Conservation (phyloP, 108 stramenopile species). For the Parmales sp. region DNA sequence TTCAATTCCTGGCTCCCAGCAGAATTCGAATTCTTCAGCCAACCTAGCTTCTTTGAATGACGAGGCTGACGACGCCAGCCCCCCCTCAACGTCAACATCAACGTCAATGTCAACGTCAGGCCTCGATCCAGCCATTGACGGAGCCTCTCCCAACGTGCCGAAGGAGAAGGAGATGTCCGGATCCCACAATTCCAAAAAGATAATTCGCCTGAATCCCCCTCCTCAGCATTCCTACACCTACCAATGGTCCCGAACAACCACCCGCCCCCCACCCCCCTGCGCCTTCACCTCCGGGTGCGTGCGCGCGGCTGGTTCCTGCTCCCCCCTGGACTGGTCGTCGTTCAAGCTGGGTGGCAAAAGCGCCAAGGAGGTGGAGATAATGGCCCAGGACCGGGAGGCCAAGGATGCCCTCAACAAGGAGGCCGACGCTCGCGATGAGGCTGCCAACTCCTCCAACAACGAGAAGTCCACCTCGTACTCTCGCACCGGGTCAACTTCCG, state of each 20-base stretch:
- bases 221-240: constrained; percentile 70
- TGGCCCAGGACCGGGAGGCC: neutral
- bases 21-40: constrained; percentile 64
- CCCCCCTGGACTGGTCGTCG: constrained; percentile 76
- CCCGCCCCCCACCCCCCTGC: constrained; percentile 60
- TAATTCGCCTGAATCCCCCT: constrained; percentile 42
- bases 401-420: neutral
- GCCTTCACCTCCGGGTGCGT: constrained; percentile 52
- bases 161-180: neutral
- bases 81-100: no score
- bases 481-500: no score
- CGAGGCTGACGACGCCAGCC: no score
- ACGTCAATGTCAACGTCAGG: neutral
- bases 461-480: no score
- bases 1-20: constrained; percentile 31
- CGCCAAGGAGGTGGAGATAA: constrained; percentile 45
- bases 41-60: no score
- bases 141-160: neutral
- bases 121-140: neutral
- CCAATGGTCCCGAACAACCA: constrained; percentile 72
- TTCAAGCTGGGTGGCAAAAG: constrained; percentile 68
- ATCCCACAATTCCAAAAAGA: neutral
- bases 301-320: constrained; percentile 73
- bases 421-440: no score
- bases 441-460: no score